phyloP scores from a whole-genome alignment of 768 basidiomycete genomes.

The Russula sp. region DNA sequence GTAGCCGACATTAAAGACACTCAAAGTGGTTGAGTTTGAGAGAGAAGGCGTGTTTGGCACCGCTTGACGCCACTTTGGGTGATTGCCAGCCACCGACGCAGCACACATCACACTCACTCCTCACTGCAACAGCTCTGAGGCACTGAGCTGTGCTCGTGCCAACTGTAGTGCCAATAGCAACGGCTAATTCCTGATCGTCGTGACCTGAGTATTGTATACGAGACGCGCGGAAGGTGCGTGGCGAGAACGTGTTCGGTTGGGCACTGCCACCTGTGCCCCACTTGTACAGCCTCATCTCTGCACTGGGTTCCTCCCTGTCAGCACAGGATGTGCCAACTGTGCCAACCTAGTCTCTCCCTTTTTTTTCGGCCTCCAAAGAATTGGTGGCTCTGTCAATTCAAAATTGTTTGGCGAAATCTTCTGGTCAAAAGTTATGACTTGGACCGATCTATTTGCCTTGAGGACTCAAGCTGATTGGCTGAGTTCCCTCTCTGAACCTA shows the following conservation, averaged over 20 bases:
- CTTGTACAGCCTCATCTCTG: neutral
- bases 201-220: neutral
- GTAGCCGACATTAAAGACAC: constrained; percentile 4
- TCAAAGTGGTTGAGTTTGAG: neutral
- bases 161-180: neutral
- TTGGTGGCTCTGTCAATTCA: neutral
- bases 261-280: neutral
- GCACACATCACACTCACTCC: neutral
- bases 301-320: neutral
- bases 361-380: neutral
- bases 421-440: neutral
- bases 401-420: neutral
- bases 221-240: neutral
- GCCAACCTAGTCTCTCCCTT: neutral
- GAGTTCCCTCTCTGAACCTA: neutral
- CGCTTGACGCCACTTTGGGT: neutral
- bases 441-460: neutral
- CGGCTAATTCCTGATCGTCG: neutral
- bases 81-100: no score
- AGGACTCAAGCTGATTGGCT: neutral
- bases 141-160: neutral
- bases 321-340: neutral
- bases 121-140: neutral
- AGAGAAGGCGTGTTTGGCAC: constrained; percentile 15
- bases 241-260: neutral